A percentile compares a stretch with the other conserved stretches of the same genome.
Evolutionary conservation across 1,139 yeast genomes (phyloP).

Genomic region (Diutina siamensis): DNA sequence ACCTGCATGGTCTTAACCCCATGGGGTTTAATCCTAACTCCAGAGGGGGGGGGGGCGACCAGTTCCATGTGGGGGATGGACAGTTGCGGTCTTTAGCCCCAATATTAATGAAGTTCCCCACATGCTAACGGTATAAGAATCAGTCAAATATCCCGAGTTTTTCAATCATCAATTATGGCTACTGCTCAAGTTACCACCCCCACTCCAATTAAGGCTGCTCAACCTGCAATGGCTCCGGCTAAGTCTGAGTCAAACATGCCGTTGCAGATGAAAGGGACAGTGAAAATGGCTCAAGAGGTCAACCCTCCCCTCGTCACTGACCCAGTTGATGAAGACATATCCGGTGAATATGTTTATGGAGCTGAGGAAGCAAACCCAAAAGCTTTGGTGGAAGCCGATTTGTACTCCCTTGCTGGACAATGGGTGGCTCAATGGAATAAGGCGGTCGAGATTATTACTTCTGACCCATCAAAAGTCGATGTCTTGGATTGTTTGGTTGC

Average conservation of each 20-base stretch:
- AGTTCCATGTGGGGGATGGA: too few species aligned
- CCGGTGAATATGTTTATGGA: slow-evolving; percentile 19
- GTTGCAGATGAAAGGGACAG: slow-evolving; percentile 11
- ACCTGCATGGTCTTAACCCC: too few species aligned
- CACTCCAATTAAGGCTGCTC: background rate
- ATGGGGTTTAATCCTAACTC: too few species aligned
- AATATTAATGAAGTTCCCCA: too few species aligned
- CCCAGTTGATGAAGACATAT: slow-evolving; percentile 17
- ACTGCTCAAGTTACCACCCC: background rate
- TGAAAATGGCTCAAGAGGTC: slow-evolving; percentile 12
- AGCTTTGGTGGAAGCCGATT: slow-evolving; percentile 13
- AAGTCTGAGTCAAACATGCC: background rate
- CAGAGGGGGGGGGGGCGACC: too few species aligned
- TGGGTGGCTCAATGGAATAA: slow-evolving; percentile 20
- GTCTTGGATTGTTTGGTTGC: slow-evolving; percentile 13
- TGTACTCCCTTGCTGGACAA: slow-evolving; percentile 13
- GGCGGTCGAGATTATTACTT: slow-evolving; percentile 9
- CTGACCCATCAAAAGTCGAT: slow-evolving; percentile 6
- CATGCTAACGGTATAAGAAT: too few species aligned
- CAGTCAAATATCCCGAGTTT: too few species aligned
- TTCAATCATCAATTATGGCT: background rate
- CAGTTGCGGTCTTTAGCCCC: too few species aligned
- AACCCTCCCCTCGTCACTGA: slow-evolving; percentile 17
- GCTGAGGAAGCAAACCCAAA: slow-evolving; percentile 14
- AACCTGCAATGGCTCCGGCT: background rate